Evolutionary conservation across 2,329 filamentous ascomycete species (phyloP).

Genomic region (Fusarium domesticum): DNA sequence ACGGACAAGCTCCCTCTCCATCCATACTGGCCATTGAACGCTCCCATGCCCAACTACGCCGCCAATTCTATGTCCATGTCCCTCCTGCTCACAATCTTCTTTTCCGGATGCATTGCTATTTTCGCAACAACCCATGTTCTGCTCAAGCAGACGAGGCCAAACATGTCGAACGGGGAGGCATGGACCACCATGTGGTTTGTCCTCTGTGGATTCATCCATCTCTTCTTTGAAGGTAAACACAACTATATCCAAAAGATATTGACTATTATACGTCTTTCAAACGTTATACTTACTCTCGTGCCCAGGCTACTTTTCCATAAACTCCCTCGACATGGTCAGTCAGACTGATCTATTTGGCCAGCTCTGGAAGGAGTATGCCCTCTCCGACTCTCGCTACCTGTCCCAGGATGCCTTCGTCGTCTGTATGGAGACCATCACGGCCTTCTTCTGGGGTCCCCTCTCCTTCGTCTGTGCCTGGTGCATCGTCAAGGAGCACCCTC

Average conservation of each 20-base stretch:
- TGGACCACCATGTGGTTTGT: constrained; percentile 71
- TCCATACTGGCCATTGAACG: constrained; percentile 69
- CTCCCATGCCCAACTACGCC: constrained; percentile 59
- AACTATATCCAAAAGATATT: not conserved
- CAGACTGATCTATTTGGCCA: constrained; percentile 47
- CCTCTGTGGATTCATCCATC: constrained; percentile 57
- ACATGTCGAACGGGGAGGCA: constrained; percentile 52
- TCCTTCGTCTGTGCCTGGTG: constrained; percentile 46
- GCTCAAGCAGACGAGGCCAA: constrained; percentile 51
- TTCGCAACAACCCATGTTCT: constrained; percentile 55
- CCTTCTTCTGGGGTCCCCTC: constrained; percentile 51
- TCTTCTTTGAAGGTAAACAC: constrained; percentile 41
- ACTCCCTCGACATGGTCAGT: constrained; percentile 41
- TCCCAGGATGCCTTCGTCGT: constrained; percentile 52
- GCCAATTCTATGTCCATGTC: constrained; percentile 62
- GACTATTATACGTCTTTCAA: rapidly evolving
- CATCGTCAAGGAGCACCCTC: constrained; percentile 43
- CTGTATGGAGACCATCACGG: constrained; percentile 55
- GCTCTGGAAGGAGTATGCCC: constrained; percentile 57
- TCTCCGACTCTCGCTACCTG: constrained; percentile 56
- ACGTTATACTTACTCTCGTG: not conserved
- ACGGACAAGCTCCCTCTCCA: constrained; percentile 39
- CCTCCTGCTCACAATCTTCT: constrained; percentile 59
- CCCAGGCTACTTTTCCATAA: constrained; percentile 49
- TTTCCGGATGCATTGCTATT: constrained; percentile 52